These are phyloP conservation scores for Sporisorium reilianum DNA, from an alignment of 1,284 basidiomycete species.

Conservation along the genomic window DNA sequence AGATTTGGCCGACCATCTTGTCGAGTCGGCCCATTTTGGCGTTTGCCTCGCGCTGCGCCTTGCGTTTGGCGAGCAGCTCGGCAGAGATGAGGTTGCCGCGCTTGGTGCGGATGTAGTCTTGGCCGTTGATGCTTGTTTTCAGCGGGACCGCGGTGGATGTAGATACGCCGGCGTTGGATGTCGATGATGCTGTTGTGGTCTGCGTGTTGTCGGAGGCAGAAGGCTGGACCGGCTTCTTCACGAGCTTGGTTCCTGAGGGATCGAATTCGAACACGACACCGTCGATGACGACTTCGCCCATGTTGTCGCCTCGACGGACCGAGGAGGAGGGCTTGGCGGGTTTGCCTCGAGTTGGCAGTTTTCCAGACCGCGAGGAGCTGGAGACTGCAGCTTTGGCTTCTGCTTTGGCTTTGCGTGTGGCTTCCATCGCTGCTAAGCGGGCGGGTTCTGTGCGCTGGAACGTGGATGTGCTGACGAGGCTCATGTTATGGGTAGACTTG, in stretches of 20 bases:
- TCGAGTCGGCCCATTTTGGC: slow-evolving; percentile 56
- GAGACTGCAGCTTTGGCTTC: slow-evolving; percentile 16
- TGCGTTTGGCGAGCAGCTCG: slow-evolving; percentile 59
- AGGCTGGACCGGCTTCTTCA: slow-evolving; percentile 62
- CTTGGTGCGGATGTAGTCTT: slow-evolving; percentile 70
- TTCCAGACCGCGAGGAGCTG: slow-evolving; percentile 8
- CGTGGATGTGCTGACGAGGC: slow-evolving; percentile 57
- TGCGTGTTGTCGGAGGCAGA: slow-evolving; percentile 2
- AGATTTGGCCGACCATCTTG: slow-evolving; percentile 53
- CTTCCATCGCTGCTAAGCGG: slow-evolving; percentile 57
- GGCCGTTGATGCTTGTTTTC: slow-evolving; percentile 69
- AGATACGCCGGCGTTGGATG: neutral
- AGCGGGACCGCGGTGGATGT: slow-evolving; percentile 21
- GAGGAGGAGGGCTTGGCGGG: slow-evolving; percentile 25
- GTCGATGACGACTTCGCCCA: slow-evolving; percentile 72
- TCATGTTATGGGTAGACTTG: slow-evolving; percentile 60
- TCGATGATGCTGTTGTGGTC: neutral
- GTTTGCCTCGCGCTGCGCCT: slow-evolving; percentile 43
- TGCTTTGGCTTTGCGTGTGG: slow-evolving; percentile 47
- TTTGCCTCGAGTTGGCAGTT: slow-evolving; percentile 6
- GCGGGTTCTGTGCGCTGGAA: slow-evolving; percentile 62
- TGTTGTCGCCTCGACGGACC: slow-evolving; percentile 59
- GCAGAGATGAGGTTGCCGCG: slow-evolving; percentile 70
- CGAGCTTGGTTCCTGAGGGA: slow-evolving; percentile 71
- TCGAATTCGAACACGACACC: slow-evolving; percentile 73